Percentiles rank a stretch among this genome's conserved stretches.
phyloP scores from a whole-genome alignment of 148 eudicot genomes.

The Chenopodium berlandieri region DNA sequence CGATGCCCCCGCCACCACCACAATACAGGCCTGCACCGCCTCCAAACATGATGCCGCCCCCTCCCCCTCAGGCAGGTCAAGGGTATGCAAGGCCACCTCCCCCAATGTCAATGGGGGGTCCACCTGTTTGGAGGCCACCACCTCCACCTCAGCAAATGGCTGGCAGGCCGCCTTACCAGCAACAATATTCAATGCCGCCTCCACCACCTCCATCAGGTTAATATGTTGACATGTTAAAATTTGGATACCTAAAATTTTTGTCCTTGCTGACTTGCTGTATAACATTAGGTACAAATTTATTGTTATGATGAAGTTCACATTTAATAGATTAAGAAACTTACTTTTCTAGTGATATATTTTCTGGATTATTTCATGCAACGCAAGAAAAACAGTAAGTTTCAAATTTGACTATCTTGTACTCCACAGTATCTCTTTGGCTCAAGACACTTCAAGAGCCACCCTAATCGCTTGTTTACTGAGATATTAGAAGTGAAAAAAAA shows the following conservation, averaged over 20 bases:
- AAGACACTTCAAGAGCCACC: not conserved
- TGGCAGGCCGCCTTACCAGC: slow-evolving; percentile 60
- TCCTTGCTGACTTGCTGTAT: slow-evolving; percentile 9
- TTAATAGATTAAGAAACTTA: not conserved
- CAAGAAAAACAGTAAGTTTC: not conserved
- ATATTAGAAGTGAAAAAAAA: too few species aligned
- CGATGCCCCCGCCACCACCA: slow-evolving; percentile 55
- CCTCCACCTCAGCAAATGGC: slow-evolving; percentile 59
- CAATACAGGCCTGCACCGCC: slow-evolving; percentile 56
- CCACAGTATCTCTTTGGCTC: not conserved
- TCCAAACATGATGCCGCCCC: slow-evolving; percentile 77
- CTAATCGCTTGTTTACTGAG: not conserved
- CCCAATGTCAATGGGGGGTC: slow-evolving; percentile 49
- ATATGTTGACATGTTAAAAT: slow-evolving; percentile 11
- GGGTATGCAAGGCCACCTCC: slow-evolving; percentile 48
- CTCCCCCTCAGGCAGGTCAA: slow-evolving; percentile 44
- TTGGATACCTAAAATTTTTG: slow-evolving; percentile 12
- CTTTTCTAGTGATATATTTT: slow-evolving; percentile 2
- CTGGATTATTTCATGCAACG: not conserved
- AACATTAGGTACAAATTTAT: slow-evolving; percentile 3
- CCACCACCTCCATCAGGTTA: slow-evolving; percentile 41
- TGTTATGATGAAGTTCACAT: not conserved
- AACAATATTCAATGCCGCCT: slow-evolving; percentile 51
- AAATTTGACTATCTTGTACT: not conserved
- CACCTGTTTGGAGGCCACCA: slow-evolving; percentile 54